Conservation (phyloP, 768 basidiomycete genomes). For the Gelatoporia subvermispora region DNA sequence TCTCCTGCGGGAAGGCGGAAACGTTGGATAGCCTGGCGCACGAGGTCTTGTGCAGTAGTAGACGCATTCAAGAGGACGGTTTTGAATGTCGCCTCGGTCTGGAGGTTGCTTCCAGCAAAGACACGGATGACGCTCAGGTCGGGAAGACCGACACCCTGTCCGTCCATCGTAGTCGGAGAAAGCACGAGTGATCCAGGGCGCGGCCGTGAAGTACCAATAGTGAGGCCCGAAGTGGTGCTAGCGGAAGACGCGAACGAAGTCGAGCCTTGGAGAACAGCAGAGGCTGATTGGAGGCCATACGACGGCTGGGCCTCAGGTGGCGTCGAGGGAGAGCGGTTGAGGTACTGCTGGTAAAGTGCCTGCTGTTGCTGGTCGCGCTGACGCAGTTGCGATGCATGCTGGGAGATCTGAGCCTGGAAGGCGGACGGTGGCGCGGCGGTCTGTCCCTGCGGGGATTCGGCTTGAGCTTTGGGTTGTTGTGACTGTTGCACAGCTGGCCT, state of each 20-base stretch:
- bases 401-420: constrained; percentile 44
- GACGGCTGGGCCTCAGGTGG: constrained; percentile 70
- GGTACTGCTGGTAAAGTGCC: constrained; percentile 83
- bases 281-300: constrained; percentile 73
- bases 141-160: constrained; percentile 58
- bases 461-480: constrained; percentile 14
- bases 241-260: constrained; percentile 36
- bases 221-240: constrained; percentile 37
- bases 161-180: constrained; percentile 54
- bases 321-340: constrained; percentile 79
- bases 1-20: constrained; percentile 74
- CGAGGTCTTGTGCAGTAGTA: constrained; percentile 79
- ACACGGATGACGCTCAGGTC: constrained; percentile 93
- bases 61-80: constrained; percentile 88
- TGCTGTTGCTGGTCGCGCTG: constrained; percentile 89
- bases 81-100: constrained; percentile 97
- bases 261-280: constrained; percentile 53
- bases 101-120: constrained; percentile 86
- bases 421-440: constrained; percentile 18
- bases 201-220: constrained; percentile 39
- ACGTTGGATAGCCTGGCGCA: constrained; percentile 90
- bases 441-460: constrained; percentile 2
- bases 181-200: constrained; percentile 79
- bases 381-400: constrained; percentile 64
- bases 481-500: constrained; percentile 11